A percentile compares a stretch with the other conserved stretches of the same genome.
Conservation (phyloP, 805 yeast species). For the Candida gorgasii region DNA sequence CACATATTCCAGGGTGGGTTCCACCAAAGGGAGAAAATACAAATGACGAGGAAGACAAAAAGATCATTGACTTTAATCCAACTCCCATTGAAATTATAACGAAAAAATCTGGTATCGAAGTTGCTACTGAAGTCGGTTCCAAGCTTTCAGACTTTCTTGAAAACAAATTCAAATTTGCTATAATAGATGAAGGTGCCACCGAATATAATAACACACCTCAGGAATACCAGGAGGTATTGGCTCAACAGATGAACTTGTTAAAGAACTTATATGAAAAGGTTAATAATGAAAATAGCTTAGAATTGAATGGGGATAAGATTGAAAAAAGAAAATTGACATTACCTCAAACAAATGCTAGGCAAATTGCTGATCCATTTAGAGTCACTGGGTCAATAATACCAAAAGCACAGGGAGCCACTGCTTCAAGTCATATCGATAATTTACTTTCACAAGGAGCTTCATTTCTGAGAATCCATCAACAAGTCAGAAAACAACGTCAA, state of each 20-base stretch:
- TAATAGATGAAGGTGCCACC: constrained; percentile 35
- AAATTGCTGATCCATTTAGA: constrained; percentile 47
- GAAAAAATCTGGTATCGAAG: constrained; percentile 13
- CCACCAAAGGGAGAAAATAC: constrained; percentile 25
- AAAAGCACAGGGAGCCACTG: constrained; percentile 43
- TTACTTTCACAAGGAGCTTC: constrained; percentile 73
- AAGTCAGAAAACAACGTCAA: constrained; percentile 60
- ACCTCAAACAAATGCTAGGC: constrained; percentile 39
- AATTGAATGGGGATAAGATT: constrained; percentile 48
- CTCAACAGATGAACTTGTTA: constrained; percentile 52
- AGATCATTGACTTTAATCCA: constrained; percentile 27
- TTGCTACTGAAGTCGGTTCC: constrained; percentile 28
- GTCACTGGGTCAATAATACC: constrained; percentile 43
- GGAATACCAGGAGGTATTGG: constrained; percentile 61
- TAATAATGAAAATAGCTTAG: constrained; percentile 35
- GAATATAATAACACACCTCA: constrained; percentile 41
- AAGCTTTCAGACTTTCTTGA: constrained; percentile 29
- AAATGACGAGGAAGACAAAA: constrained; percentile 17
- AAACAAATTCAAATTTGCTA: constrained; percentile 32
- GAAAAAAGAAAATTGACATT: constrained; percentile 47
- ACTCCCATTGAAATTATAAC: constrained; percentile 27
- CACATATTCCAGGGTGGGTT: constrained; percentile 45
- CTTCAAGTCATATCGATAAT: constrained; percentile 67
- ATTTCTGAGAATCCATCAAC: constrained; percentile 69
- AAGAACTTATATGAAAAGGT: constrained; percentile 46